Base-by-base conservation (phyloP, 441 rosid genomes). In the Eutrema salsugineum region DNA sequence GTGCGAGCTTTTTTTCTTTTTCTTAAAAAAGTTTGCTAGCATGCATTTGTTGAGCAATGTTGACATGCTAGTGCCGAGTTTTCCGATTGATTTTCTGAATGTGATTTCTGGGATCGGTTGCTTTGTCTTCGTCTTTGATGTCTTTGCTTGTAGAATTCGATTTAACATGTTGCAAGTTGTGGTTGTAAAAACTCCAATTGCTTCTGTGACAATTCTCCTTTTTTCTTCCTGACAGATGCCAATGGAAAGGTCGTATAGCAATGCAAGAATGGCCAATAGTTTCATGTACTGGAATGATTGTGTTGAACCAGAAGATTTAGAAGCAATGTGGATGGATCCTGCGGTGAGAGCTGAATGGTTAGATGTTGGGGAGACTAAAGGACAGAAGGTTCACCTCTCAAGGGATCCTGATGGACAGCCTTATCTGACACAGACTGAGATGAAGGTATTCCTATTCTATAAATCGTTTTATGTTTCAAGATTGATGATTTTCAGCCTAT, bases 331-430 rank as follows among this genome's bases (percentile, higher is more conserved):
- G 99, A 50, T 72, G 76, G 83, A 82, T 57, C 89, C 90, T 72
- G 88, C 86, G 19, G 93, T 95, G 38, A 79, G 85, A 65, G 80
- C 80, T 44, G 97, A 95, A 73, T 95, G 99, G 99, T 40, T 87
- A 60, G 87, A 84, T 62, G 97, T 86, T 69, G 98, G 99, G 39
- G 99, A 94, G 82, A 76, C 86, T 44, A 79, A 50, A 81, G 97
- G 88, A 16, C 93, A 88, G 59, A 91, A 83, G 70, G 88, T 94
- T 82, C 96, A 89, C 60, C 83, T 94, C 63, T 94, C 99, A 9
- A 83, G 96, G 72, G 99, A 94, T 88, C 96, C 97, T 48, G 97
- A 91, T 68, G 99, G 99, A 2, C 88, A 94, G 69, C 84, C 93
- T 69, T 92, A 85, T 78, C 82, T 94, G 62, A 94, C 99, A 33